Evolutionary conservation across 108 stramenopile species (phyloP), one percentile per base, ranked within the genome.

Genomic region (Cyclotella distinguenda): DNA sequence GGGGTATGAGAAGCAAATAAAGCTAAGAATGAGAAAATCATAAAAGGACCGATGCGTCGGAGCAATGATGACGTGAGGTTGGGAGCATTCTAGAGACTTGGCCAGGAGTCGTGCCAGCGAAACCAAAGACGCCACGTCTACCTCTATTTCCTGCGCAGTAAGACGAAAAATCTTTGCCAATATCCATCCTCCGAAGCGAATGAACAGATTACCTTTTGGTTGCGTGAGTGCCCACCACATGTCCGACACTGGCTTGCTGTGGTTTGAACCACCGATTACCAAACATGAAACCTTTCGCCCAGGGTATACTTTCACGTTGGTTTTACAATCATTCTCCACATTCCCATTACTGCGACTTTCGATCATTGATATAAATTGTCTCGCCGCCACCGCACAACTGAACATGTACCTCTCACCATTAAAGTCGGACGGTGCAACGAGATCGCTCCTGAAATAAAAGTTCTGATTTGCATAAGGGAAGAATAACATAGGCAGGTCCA

Each of bases 21-120:
- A 95, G 60, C 89, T 92, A 30, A 92, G 32, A 30, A 95, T 66
- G 28, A 95, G 64, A 65, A 95, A 95, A 68, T 95, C 94, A 47
- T 89, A 83, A 43, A 90, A 86, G 5, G 87, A 89, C 33, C 94
- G 82, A 77, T 95, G 94, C 10, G 90, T 95, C 8, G 94, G 94
- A 23, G 83, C 87, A 36, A 95, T 74, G 38, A 95, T 49, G 25
- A 90, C 60, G 36, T 72, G 60, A n/a, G 59, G 58, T 31, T 34
- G 58, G 21, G 64, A 52, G 4, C 28, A 21, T 18, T 47, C 47
- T 12, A 45, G 27, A 19, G 34, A 61, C 28, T n/a, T 62, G 38
- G 58, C 45, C 19, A 54, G 66, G 38, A 31, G 27, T 63, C 61
- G 57, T 6, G 60, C 79, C 32, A 64, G 58, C 19, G 38, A 39